Evolutionary conservation across 768 basidiomycete genomes (phyloP).

Genomic region (Hericium alpestre): DNA sequence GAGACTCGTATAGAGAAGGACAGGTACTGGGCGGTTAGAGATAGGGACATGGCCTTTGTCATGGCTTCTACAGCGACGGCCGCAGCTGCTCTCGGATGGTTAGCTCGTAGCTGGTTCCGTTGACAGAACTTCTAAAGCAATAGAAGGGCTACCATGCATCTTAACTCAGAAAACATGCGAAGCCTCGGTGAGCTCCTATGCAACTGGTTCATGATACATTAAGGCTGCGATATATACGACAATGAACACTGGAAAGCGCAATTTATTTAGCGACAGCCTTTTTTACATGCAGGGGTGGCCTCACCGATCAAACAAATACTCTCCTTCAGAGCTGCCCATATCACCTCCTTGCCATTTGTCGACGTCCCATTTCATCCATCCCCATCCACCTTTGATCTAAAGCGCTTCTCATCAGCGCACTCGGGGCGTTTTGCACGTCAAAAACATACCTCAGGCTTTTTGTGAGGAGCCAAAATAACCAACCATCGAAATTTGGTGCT

Average conservation of each 20-base stretch:
- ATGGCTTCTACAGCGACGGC: not conserved
- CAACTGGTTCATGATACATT: slow-evolving; percentile 12
- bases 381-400: slow-evolving; percentile 59
- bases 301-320: slow-evolving; percentile 40
- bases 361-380: slow-evolving; percentile 53
- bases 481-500: slow-evolving; percentile 55
- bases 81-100: not conserved
- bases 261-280: not conserved
- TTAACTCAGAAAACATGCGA: not conserved
- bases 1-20: not conserved
- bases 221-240: slow-evolving; percentile 40
- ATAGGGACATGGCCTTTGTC: not conserved
- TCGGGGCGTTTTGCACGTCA: not conserved
- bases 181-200: not conserved
- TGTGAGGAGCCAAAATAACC: slow-evolving; percentile 62
- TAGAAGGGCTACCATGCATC: not conserved
- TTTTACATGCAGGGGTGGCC: slow-evolving; percentile 1
- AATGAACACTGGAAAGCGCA: slow-evolving; percentile 31
- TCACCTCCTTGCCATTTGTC: slow-evolving; percentile 33
- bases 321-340: slow-evolving; percentile 31
- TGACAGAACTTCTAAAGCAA: too few species aligned
- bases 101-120: not conserved
- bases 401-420: not conserved
- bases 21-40: not conserved
- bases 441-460: slow-evolving; percentile 53